phyloP scores from a whole-genome alignment of 2,329 filamentous ascomycete genomes.

The Thermothelomyces thermophilus region DNA sequence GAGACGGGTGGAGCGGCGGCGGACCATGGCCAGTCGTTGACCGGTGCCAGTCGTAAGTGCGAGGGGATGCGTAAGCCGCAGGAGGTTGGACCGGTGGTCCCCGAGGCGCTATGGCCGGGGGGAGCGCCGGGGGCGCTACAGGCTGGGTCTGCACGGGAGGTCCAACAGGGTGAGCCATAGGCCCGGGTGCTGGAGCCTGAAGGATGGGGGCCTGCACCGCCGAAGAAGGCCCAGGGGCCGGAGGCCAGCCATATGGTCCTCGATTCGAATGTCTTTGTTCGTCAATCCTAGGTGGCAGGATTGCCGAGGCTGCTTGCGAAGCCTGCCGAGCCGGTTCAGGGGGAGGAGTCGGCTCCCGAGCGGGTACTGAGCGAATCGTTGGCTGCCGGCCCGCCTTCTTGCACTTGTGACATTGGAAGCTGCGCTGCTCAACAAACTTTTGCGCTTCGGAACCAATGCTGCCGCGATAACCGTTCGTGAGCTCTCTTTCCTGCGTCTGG shows the following conservation, averaged over 20 bases:
- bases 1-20: slow-evolving; percentile 36
- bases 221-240: slow-evolving; percentile 13
- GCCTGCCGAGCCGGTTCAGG: slow-evolving; percentile 22
- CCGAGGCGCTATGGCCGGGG: slow-evolving; percentile 26
- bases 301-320: slow-evolving; percentile 17
- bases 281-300: slow-evolving; percentile 13
- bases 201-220: slow-evolving; percentile 27
- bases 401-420: slow-evolving; percentile 72
- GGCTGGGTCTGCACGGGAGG: slow-evolving; percentile 20
- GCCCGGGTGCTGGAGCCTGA: slow-evolving; percentile 24
- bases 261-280: slow-evolving; percentile 20
- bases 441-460: slow-evolving; percentile 49
- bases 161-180: slow-evolving; percentile 17
- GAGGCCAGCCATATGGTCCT: slow-evolving; percentile 16
- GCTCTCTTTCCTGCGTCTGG: slow-evolving; percentile 43
- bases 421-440: slow-evolving; percentile 53
- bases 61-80: slow-evolving; percentile 34
- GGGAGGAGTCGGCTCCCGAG: slow-evolving; percentile 27
- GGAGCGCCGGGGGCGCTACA: slow-evolving; percentile 23
- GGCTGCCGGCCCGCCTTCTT: slow-evolving; percentile 48
- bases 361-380: slow-evolving; percentile 27
- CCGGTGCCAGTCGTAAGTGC: slow-evolving; percentile 45
- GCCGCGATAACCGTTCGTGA: slow-evolving; percentile 46
- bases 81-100: slow-evolving; percentile 31
- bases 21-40: slow-evolving; percentile 42